Evolutionary conservation across 108 stramenopile species (phyloP).

Genomic region (Cyclotella cryptica): DNA sequence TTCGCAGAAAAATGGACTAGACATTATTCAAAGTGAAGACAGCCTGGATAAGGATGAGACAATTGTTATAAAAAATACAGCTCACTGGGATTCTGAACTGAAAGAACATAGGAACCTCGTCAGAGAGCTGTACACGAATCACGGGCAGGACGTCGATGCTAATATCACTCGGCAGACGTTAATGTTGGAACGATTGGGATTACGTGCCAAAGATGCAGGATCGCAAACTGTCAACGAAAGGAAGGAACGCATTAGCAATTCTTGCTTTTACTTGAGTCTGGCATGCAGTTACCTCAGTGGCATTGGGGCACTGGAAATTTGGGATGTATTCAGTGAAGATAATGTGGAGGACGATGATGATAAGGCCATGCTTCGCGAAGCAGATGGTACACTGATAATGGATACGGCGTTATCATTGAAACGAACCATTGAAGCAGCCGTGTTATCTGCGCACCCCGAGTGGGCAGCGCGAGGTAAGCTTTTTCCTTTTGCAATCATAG

Average conservation of each 20-base stretch:
- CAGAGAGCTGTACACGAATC: constrained; percentile 58
- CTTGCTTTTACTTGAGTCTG: constrained; percentile 69
- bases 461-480: constrained; percentile 62
- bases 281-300: constrained; percentile 63
- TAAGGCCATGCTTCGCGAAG: constrained; percentile 31
- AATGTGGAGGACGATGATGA: constrained; percentile 17
- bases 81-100: constrained; percentile 67
- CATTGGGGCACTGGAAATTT: constrained; percentile 60
- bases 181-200: constrained; percentile 44
- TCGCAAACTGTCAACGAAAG: constrained; percentile 57
- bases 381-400: constrained; percentile 49
- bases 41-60: constrained; percentile 15
- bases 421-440: constrained; percentile 66
- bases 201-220: constrained; percentile 57
- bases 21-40: constrained; percentile 10
- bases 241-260: constrained; percentile 60
- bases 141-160: constrained; percentile 53
- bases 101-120: constrained; percentile 64
- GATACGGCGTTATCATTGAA: constrained; percentile 63
- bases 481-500: not conserved
- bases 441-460: constrained; percentile 68
- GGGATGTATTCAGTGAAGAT: constrained; percentile 12
- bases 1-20: constrained; percentile 17
- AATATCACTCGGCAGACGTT: constrained; percentile 39
- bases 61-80: constrained; percentile 36